Evolutionary conservation across 176 grass and related monocot genomes (phyloP), one percentile per base, ranked within the genome.

Genomic region (Carex cristatella): DNA sequence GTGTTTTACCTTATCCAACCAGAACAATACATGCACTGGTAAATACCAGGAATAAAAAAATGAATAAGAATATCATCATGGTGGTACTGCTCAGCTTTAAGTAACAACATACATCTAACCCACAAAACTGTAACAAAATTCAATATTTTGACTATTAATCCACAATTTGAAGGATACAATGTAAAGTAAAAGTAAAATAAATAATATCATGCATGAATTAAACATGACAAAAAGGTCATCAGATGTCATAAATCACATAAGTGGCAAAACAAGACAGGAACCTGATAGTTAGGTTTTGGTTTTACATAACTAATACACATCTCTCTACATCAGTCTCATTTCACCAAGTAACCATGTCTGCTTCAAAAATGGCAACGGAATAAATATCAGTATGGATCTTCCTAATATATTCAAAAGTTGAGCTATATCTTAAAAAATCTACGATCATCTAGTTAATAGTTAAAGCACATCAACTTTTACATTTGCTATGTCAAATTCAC

Each of bases 251-350:
- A 3, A n/a, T 83, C 61, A 33, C 38, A 67, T 23, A 83, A 83
- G 19, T 67, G 56, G 23, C 63, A 67, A 83, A 83, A 83, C 46
- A 69, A 69, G 44, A 69, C 16, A 9, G 55, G 63, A 67, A 69
- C 81, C 40, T 83, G 81, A 83, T 49, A 56, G 38, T 83, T 69
- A 69, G 81, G 81, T 67, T 83, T 83, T 83, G 81, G 60, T 67
- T 83, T 48, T 53, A 69, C 49, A 69, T 55, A 57, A 68, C 61
- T 48, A 83, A 67, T 74, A 82, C 31, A 28, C 80, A 83, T 67
- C 16, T 55, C 63, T 83, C 61, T 7, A 31, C 61, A 53, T 83
- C 61, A 83, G 61, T 83, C 44, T 69, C 40, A 69, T 83, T 83
- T 61, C 49, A 69, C 81, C 28, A 83, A 32, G 60, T 23, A 46